Percentiles rank a stretch among this genome's conserved stretches.
These are phyloP conservation scores for Rubia balearica DNA, from an alignment of 305 asterid genomes.

Conservation along the genomic window DNA sequence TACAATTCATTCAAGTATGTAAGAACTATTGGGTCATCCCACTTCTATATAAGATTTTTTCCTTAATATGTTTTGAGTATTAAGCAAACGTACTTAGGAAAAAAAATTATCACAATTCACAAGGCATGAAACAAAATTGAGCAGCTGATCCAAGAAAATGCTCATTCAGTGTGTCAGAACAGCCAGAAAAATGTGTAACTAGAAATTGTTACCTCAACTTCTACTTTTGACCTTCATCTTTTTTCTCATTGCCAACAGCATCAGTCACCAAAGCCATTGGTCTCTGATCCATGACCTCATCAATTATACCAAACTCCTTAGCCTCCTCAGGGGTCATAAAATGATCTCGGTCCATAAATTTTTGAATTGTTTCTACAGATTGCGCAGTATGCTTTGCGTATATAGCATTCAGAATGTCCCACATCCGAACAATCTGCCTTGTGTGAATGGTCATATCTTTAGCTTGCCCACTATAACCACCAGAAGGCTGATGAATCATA, in stretches of 20 bases:
- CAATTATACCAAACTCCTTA: slow-evolving; percentile 85
- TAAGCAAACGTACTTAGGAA: not conserved
- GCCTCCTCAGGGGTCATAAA: slow-evolving; percentile 93
- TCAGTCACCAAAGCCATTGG: slow-evolving; percentile 70
- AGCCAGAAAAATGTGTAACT: not conserved
- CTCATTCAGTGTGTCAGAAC: not conserved
- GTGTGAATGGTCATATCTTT: slow-evolving; percentile 85
- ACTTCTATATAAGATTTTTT: not conserved
- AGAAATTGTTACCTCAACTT: slow-evolving; percentile 30
- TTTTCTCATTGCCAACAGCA: slow-evolving; percentile 48
- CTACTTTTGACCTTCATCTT: slow-evolving; percentile 58
- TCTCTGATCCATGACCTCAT: slow-evolving; percentile 82
- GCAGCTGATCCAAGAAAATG: not conserved
- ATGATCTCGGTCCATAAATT: slow-evolving; percentile 83
- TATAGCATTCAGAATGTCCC: slow-evolving; percentile 71
- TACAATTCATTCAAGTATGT: not conserved
- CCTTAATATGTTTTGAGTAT: not conserved
- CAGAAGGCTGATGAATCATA: slow-evolving; percentile 96
- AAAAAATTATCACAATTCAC: not conserved
- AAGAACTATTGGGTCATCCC: not conserved
- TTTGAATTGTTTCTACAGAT: slow-evolving; percentile 50
- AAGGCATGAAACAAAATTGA: not conserved
- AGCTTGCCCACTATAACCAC: slow-evolving; percentile 92
- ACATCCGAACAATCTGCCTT: slow-evolving; percentile 72
- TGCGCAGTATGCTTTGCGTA: slow-evolving; percentile 83